Evolutionary conservation across 768 basidiomycete species (phyloP).

Genomic region (Rhizopogon vesiculosus): DNA sequence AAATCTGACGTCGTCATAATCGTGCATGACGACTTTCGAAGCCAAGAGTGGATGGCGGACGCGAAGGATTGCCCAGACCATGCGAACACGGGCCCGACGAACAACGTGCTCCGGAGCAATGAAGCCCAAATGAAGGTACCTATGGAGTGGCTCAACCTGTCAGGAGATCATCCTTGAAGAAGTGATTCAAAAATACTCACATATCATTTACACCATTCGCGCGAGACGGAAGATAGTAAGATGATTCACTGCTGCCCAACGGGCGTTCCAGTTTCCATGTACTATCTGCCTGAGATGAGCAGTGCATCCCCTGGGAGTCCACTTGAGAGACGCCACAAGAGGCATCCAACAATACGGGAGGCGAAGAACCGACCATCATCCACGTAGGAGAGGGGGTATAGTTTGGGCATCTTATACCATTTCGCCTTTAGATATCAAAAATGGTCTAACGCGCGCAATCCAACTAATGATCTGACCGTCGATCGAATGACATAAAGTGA

Average conservation of each 20-base stretch:
- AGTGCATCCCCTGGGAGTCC: background rate
- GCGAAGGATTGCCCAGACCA: slow-evolving; percentile 71
- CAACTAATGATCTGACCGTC: background rate
- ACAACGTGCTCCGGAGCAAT: slow-evolving; percentile 40
- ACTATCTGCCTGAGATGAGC: background rate
- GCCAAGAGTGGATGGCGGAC: slow-evolving; percentile 70
- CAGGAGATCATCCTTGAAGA: background rate
- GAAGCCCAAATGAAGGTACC: slow-evolving; percentile 80
- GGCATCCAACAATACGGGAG: background rate
- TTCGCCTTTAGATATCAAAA: background rate
- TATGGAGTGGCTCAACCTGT: slow-evolving; percentile 21
- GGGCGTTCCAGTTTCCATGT: slow-evolving; percentile 35
- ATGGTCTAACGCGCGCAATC: background rate
- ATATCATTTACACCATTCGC: slow-evolving; percentile 84
- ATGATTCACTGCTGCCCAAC: slow-evolving; percentile 72
- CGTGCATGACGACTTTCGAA: slow-evolving; percentile 52
- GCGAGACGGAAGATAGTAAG: slow-evolving; percentile 78
- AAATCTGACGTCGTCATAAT: slow-evolving; percentile 63
- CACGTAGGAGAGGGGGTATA: too few species aligned
- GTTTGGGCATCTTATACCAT: background rate
- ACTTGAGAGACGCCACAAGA: background rate
- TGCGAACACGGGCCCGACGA: slow-evolving; percentile 40
- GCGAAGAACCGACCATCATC: background rate
- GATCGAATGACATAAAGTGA: background rate
- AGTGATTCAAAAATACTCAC: slow-evolving; percentile 33